Conservation (phyloP, 2,329 filamentous ascomycete genomes). For the Aspergillus sp. region DNA sequence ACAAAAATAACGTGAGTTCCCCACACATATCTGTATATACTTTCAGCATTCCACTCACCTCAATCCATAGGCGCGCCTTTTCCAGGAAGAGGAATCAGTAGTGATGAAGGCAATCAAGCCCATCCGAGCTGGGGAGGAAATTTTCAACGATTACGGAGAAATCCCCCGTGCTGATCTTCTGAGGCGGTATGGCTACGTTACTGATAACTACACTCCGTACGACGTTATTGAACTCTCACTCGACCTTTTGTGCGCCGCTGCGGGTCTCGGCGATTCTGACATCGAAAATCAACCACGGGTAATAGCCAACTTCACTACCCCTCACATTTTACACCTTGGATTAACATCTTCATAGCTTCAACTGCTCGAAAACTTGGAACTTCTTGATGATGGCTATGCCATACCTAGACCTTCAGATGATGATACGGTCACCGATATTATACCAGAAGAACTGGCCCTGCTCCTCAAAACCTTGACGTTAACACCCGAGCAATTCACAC, state of each 20-base stretch:
- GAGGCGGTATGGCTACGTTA: constrained; percentile 85
- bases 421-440: constrained; percentile 31
- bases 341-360: constrained; percentile 32
- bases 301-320: constrained; percentile 9
- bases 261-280: constrained; percentile 31
- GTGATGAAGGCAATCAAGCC: constrained; percentile 70
- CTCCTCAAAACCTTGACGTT: constrained; percentile 37
- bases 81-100: constrained; percentile 60
- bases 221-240: constrained; percentile 80
- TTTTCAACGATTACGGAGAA: constrained; percentile 87
- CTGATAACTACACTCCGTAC: constrained; percentile 70
- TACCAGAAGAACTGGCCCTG: constrained; percentile 41
- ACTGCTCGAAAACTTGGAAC: constrained; percentile 61
- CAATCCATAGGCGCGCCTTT: constrained; percentile 53
- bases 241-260: constrained; percentile 52
- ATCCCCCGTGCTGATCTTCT: constrained; percentile 80
- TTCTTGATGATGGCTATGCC: constrained; percentile 74
- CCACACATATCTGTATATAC: not conserved
- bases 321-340: not conserved
- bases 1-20: constrained; percentile 68
- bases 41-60: constrained; percentile 2
- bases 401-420: constrained; percentile 42
- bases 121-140: constrained; percentile 70
- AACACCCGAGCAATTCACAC: constrained; percentile 32
- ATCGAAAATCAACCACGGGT: constrained; percentile 34